Base-by-base conservation (phyloP, 257 asterid genomes). In the Leptodermis oblonga region DNA sequence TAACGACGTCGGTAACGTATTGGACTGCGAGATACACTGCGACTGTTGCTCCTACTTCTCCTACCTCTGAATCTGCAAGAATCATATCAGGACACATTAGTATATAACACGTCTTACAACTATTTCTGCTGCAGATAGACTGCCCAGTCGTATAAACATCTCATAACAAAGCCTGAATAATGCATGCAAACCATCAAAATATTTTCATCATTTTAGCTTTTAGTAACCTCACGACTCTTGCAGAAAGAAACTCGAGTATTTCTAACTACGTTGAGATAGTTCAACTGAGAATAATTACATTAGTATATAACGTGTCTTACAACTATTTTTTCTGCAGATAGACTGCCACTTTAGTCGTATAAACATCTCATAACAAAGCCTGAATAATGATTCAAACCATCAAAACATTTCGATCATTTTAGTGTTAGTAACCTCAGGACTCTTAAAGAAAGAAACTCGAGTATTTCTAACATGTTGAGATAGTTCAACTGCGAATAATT, bases 1-100 rank as follows among this genome's bases (percentile, higher is more conserved):
- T 91, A 76, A 55, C 90, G 97, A 7, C 96, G 91, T 67, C 95
- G 99, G 70, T 86, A 82, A 58, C 95, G 95, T 65, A 84, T 78
- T 58, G 99, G 99, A 65, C 98, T 94, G 62, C 83, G 92, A 2
- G 99, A 91, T 30, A 70, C 58, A 20, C 96, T 88, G 26, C 87
- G 89, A 60, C 95, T 90, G 70, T 87, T 87, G 77, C 77, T 83
- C 74, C 92, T 80, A 76, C 99, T 91, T 76, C 97, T 85, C 78
- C 95, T 78, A 65, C 91, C 85, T 74, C 96, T 81, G 81, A 82
- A 87, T 73, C 99, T 94, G 93, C 79, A 81, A 61, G 42, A 66
- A 34, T 64, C 62, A 43, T 15, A 75, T 42, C 42, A 13, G 45
- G 25, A 1, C 23, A 49, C 17, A 67, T 76, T 43, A 76, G 41